Conservation (phyloP, 805 yeast genomes). For the Saturnispora besseyi region DNA sequence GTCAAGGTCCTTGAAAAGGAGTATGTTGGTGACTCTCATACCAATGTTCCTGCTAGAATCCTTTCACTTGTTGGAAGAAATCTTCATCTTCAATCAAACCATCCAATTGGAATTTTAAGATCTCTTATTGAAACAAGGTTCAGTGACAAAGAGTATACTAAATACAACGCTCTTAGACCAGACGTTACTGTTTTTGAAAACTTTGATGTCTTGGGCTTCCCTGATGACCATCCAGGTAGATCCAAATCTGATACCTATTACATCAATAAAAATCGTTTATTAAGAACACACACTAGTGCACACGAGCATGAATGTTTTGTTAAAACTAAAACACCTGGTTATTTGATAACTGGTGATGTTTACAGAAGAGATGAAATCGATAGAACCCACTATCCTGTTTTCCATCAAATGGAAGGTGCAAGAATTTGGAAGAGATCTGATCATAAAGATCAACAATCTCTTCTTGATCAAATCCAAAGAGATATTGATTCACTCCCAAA, state of each 20-base stretch:
- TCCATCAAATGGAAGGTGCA: conserved; percentile 98
- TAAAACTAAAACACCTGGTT: conserved; percentile 65
- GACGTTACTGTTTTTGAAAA: conserved; percentile 76
- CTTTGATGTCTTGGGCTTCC: conserved; percentile 88
- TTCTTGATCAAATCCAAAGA: conserved; percentile 37
- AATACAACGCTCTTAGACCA: conserved; percentile 73
- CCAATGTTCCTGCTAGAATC: conserved; percentile 77
- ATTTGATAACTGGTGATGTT: conserved; percentile 90
- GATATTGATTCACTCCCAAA: conserved; percentile 63
- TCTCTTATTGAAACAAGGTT: conserved; percentile 64
- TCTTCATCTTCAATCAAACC: conserved; percentile 63
- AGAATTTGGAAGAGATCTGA: conserved; percentile 62
- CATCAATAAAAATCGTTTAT: conserved; percentile 57
- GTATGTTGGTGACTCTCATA: conserved; percentile 64
- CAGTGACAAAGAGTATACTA: conserved; percentile 58
- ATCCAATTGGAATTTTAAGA: conserved; percentile 85
- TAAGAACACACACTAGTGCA: conserved; percentile 95
- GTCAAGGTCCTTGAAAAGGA: conserved; percentile 38
- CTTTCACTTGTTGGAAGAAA: conserved; percentile 58
- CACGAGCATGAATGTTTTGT: conserved; percentile 86
- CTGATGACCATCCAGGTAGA: conserved; percentile 88
- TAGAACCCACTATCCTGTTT: conserved; percentile 92
- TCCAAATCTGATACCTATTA: conserved; percentile 90
- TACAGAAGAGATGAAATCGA: conserved; percentile 94
- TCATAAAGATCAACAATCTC: conserved; percentile 19